Base-by-base conservation (phyloP, 805 yeast species). In the Yarrowia bubula region DNA sequence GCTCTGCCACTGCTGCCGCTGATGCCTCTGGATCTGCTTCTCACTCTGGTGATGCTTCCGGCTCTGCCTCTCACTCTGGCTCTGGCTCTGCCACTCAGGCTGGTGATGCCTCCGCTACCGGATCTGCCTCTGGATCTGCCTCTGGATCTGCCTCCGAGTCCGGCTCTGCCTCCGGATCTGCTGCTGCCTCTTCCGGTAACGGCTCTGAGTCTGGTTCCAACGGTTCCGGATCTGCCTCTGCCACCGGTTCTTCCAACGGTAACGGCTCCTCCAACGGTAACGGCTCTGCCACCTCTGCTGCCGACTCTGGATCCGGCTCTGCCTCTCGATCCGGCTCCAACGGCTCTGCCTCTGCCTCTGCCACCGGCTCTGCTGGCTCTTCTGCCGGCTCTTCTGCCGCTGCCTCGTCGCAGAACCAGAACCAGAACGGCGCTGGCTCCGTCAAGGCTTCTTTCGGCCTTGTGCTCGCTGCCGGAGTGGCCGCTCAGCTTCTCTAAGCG, bases 401-500 rank as follows among this genome's bases (percentile, higher is more conserved):
- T 28, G 37, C 57, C 17, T 50, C 55, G 15, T 9, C 61, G 14
- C 38, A 41, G 47, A 32, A 39, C 47, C 47, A 47, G 41, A 37
- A 37, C 33, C 28, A 22, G 28, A 50, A 8, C 42, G 64, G 66
- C 32, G 48, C 62, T 32, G 48, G 47, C 7, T 60, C 65, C 14
- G 44, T 37, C 43, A 37, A 38, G 48, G 53, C 15, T 17, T 33
- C 53, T n/a, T 28, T 61, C 31, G 65, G 39, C n/a, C 33, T 61
- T 15, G 66, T 41, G 28, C 51, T 62, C 9, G 66, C 64, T 14
- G 66, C 61, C 50, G 61, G 43, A 17, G 58, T 62, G 15, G 66
- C 64, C 38, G 53, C 32, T 10, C 64, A 58, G 51, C 64, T 58
- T 58, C 64, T 58, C n/a, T 58, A 58, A 44, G 51, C 51, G 17